Percentiles rank a stretch among this genome's conserved stretches.
phyloP scores from a whole-genome alignment of 139 green algal species.

The Micractinium sp. region DNA sequence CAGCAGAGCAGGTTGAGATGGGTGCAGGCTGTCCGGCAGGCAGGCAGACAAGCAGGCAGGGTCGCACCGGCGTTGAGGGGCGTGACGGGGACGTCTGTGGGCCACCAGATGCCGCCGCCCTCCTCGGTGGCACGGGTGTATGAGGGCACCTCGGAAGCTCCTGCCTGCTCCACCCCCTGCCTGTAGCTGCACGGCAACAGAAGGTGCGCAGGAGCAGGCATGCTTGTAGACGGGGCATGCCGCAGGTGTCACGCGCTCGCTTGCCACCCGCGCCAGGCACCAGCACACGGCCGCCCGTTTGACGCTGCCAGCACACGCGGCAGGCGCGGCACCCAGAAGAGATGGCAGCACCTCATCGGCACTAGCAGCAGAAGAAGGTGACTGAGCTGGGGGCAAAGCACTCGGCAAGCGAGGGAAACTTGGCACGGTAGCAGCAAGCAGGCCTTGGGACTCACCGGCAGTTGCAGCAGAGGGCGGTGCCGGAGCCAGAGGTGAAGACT shows the following conservation, averaged over 20 bases:
- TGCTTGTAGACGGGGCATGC: too few species aligned
- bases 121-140: not conserved
- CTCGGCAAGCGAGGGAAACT: too few species aligned
- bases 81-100: not conserved
- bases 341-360: too few species aligned
- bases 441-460: not conserved
- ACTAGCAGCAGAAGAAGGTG: too few species aligned
- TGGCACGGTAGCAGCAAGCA: not conserved
- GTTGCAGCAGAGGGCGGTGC: not conserved
- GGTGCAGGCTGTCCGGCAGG: not conserved
- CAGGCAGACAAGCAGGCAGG: not conserved
- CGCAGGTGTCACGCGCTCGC: too few species aligned
- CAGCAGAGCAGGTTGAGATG: too few species aligned
- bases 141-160: not conserved
- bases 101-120: not conserved
- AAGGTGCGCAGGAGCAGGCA: not conserved
- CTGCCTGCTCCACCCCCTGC: not conserved
- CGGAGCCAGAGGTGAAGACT: not conserved
- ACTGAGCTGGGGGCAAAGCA: too few species aligned
- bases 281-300: too few species aligned
- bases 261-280: too few species aligned
- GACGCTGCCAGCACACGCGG: too few species aligned
- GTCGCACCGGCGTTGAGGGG: not conserved
- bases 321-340: too few species aligned
- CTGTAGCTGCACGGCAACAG: not conserved